These are phyloP conservation scores for Chaetomium cochliodes DNA, from an alignment of 495 filamentous ascomycete species.

Conservation along the genomic window DNA sequence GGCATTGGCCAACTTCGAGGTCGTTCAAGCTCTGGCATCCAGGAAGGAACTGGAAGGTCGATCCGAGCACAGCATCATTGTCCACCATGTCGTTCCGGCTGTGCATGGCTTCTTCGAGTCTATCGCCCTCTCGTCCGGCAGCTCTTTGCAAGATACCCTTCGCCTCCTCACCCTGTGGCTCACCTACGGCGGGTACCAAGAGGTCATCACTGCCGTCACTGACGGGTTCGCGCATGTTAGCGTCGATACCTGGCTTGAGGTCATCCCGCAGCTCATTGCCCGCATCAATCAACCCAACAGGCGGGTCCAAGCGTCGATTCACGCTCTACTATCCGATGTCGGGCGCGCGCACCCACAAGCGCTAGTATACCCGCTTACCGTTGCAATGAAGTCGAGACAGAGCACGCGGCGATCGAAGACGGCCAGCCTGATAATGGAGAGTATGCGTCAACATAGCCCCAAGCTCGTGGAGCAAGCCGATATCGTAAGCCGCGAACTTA, in stretches of 20 bases:
- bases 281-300: conserved; percentile 93
- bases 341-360: conserved; percentile 93
- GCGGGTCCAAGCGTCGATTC: conserved; percentile 81
- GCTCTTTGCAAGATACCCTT: conserved; percentile 92
- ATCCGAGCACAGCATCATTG: conserved; percentile 54
- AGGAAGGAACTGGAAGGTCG: conserved; percentile 60
- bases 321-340: conserved; percentile 85
- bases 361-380: conserved; percentile 98
- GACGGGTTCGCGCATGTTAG: conserved; percentile 88
- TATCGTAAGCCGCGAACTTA: conserved; percentile 88
- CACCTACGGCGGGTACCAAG: conserved; percentile 79
- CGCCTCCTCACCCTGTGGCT: conserved; percentile 95
- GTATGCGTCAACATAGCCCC: conserved; percentile 92
- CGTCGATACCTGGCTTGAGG: conserved; percentile 96
- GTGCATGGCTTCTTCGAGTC: conserved; percentile 94
- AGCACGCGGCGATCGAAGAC: conserved; percentile 78
- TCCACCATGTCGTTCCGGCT: conserved; percentile 89
- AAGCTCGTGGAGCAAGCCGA: conserved; percentile 93
- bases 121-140: conserved; percentile 84
- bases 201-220: conserved; percentile 82
- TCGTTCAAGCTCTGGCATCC: conserved; percentile 75
- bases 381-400: conserved; percentile 86
- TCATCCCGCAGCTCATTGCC: conserved; percentile 95
- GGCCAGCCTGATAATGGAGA: conserved; percentile 91
- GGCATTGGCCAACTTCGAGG: conserved; percentile 98